phyloP scores from a whole-genome alignment of 352 stramenopile species.

The Phytopythium litorale region DNA sequence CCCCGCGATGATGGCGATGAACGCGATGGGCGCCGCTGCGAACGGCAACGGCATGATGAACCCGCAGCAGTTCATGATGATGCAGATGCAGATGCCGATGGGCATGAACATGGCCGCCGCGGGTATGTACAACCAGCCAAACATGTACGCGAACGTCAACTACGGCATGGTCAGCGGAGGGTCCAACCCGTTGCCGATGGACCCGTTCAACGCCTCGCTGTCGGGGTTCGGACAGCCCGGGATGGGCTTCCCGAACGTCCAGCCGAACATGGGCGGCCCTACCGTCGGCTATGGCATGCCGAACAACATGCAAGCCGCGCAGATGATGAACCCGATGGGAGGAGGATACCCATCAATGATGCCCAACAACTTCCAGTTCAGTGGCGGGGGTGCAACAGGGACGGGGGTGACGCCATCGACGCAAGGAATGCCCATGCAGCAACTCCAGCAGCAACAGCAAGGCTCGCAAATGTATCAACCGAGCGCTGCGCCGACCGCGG shows the following conservation, averaged over 20 bases:
- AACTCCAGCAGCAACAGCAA: conserved; percentile 19
- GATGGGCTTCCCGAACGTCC: conserved; percentile 23
- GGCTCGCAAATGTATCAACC: conserved; percentile 7
- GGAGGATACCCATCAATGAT: conserved; percentile 28
- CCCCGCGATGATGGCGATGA: conserved; percentile 16
- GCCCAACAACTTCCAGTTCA: conserved; percentile 43
- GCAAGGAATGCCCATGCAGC: conserved; percentile 4
- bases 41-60: conserved; percentile 38
- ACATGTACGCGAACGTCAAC: conserved; percentile 15
- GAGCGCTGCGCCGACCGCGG: neutral
- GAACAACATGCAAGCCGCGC: conserved; percentile 28
- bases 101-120: conserved; percentile 20
- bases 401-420: neutral
- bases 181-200: conserved; percentile 40
- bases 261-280: conserved; percentile 13
- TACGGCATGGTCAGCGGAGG: conserved; percentile 26
- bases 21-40: conserved; percentile 2
- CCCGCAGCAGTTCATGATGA: conserved; percentile 62
- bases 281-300: conserved; percentile 23
- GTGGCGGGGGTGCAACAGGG: neutral
- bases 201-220: conserved; percentile 66
- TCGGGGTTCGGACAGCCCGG: conserved; percentile 23
- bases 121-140: conserved; percentile 47
- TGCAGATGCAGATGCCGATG: conserved; percentile 46
- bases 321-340: conserved; percentile 55